phyloP scores from a whole-genome alignment of 2,329 filamentous ascomycete species.

The Cryoendolithus antarcticus region DNA sequence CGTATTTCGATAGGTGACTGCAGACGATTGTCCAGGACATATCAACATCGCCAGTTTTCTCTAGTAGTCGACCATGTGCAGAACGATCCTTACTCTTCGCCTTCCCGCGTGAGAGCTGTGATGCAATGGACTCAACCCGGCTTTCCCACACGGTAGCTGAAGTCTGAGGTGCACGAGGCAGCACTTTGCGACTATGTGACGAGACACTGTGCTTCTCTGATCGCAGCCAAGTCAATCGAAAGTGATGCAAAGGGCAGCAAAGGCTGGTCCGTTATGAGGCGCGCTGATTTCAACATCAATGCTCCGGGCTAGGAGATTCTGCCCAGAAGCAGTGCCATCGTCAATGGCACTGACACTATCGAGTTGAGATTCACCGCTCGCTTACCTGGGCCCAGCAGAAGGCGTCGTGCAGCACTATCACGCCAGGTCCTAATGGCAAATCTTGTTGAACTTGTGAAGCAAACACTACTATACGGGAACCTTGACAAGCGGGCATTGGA shows the following conservation, averaged over 20 bases:
- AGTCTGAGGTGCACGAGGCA: slow-evolving; percentile 16
- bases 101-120: slow-evolving; percentile 20
- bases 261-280: slow-evolving; percentile 25
- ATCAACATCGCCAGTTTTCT: slow-evolving; percentile 16
- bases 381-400: slow-evolving; percentile 14
- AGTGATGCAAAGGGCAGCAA: slow-evolving; percentile 12
- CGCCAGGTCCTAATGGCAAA: slow-evolving; percentile 21
- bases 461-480: slow-evolving; percentile 15
- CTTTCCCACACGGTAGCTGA: slow-evolving; percentile 16
- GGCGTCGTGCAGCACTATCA: slow-evolving; percentile 18
- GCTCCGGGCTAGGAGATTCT: slow-evolving; percentile 25
- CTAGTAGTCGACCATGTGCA: slow-evolving; percentile 24
- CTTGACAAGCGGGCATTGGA: slow-evolving; percentile 16
- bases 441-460: slow-evolving; percentile 21
- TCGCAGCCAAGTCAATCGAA: slow-evolving; percentile 20
- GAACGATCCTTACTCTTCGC: slow-evolving; percentile 23
- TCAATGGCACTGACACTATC: slow-evolving; percentile 16
- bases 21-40: slow-evolving; percentile 19
- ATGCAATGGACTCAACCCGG: slow-evolving; percentile 18
- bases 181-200: slow-evolving; percentile 23
- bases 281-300: slow-evolving; percentile 26
- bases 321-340: slow-evolving; percentile 24
- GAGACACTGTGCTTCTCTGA: slow-evolving; percentile 18
- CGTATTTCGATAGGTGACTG: slow-evolving; percentile 16
- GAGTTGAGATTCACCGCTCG: slow-evolving; percentile 26